Conservation (phyloP, 108 stramenopile genomes). For the Discostella pseudostelligera region DNA sequence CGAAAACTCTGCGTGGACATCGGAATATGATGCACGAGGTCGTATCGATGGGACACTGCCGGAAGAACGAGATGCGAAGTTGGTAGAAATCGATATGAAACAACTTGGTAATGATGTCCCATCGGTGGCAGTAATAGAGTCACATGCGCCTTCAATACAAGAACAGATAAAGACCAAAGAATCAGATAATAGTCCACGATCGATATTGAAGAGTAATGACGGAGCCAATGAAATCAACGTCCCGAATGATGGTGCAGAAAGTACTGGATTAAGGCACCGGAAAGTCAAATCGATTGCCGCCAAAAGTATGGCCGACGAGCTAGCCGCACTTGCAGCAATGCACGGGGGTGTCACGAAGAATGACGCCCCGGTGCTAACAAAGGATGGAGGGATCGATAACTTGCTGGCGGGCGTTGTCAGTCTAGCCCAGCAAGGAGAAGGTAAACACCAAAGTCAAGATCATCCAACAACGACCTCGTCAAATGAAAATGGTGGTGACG, state of each 20-base stretch:
- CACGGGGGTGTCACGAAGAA: conserved; percentile 6
- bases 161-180: not conserved
- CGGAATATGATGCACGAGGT: conserved; percentile 33
- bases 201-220: not conserved
- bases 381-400: conserved; percentile 32
- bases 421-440: conserved; percentile 15
- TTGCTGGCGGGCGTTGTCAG: conserved; percentile 27
- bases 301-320: conserved; percentile 29
- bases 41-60: conserved; percentile 38
- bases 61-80: conserved; percentile 29
- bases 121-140: not conserved
- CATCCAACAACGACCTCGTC: not conserved
- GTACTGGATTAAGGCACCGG: conserved; percentile 23
- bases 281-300: conserved; percentile 13
- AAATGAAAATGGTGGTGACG: conserved; percentile 3
- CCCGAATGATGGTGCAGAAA: conserved; percentile 7
- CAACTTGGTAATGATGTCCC: too few relatives aligned
- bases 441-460: not conserved
- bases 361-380: not conserved
- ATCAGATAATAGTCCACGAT: not conserved
- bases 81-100: conserved; percentile 9
- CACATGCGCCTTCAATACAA: not conserved
- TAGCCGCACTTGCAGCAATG: conserved; percentile 29
- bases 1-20: conserved; percentile 38
- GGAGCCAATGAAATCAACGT: not conserved